Base-by-base conservation (phyloP, 371 early-diverging fungal species). In the Mucor indicus region DNA sequence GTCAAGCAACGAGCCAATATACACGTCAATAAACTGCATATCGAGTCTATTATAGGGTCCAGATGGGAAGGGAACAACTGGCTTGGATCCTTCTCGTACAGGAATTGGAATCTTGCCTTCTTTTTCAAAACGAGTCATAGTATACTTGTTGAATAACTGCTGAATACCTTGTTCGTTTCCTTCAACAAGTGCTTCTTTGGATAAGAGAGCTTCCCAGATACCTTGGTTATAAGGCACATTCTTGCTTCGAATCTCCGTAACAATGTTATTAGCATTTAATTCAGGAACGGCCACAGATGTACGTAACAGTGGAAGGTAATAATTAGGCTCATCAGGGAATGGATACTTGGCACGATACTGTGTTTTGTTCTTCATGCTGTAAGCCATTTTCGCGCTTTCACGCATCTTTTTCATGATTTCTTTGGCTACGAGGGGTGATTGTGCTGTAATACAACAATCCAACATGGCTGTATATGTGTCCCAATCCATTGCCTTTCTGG, bases 41-140 rank as follows among this genome's bases (percentile, higher is more conserved):
- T 76, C 77, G 9, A 55, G n/a, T 16, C 25, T n/a, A 15, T 50
- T 59, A 37, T 76, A 76, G 21, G 77, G 77, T 9, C 57, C 70
- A 3, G 73, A 60, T 1, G 73, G 77, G 53, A 76, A 72, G 0
- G 77, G 70, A 16, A 60, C 37, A 4, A 68, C 57, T 15, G 65
- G 59, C 0, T 51, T 54, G 1, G 61, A 41, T 12, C 25, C 25
- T 36, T 70, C 62, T 19, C 67, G 62, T 2, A 65, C 56, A 17
- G 77, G 77, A 7, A 70, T 64, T 16, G 77, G 71, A 21, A 76
- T 62, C 33, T 58, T 57, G 40, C 68, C 72, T 25, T 44, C 23
- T 6, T 59, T 49, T 44, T 72, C 62, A 36, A 72, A 68, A 9
- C 73, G 58, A 38, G 41, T 31, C 77, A 72, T 72, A 10, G 73